Evolutionary conservation across 108 stramenopile genomes (phyloP).

Genomic region (Fragilaria radians): DNA sequence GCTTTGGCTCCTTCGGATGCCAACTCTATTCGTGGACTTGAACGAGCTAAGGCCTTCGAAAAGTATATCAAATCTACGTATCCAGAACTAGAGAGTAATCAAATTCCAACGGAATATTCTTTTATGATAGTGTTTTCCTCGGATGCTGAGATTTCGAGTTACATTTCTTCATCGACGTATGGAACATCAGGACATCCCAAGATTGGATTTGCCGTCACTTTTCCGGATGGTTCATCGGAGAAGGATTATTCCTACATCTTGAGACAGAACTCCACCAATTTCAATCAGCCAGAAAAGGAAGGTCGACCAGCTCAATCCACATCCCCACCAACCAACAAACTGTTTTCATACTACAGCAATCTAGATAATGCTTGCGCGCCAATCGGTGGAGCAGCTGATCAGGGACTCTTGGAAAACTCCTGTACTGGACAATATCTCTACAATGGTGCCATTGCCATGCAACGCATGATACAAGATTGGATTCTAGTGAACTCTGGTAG

Average conservation of each 20-base stretch:
- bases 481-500: constrained; percentile 44
- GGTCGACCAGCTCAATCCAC: constrained; percentile 37
- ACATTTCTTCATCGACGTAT: constrained; percentile 42
- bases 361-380: constrained; percentile 35
- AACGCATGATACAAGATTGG: constrained; percentile 66
- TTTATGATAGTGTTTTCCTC: constrained; percentile 54
- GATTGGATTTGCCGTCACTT: constrained; percentile 56
- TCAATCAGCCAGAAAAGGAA: constrained; percentile 44
- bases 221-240: constrained; percentile 19
- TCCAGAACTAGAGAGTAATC: neutral
- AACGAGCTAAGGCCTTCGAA: constrained; percentile 25
- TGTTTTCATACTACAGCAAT: constrained; percentile 43
- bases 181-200: constrained; percentile 38
- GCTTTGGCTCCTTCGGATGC: constrained; percentile 45
- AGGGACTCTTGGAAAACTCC: constrained; percentile 31
- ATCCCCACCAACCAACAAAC: constrained; percentile 41
- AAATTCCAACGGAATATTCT: neutral
- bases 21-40: constrained; percentile 7
- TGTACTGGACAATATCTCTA: constrained; percentile 71
- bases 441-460: constrained; percentile 67
- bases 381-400: constrained; percentile 27
- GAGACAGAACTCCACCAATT: constrained; percentile 67
- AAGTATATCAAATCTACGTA: neutral
- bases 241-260: constrained; percentile 53
- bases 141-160: constrained; percentile 38